These are phyloP conservation scores for Suillus subluteus DNA, from an alignment of 768 basidiomycete genomes.

Conservation along the genomic window DNA sequence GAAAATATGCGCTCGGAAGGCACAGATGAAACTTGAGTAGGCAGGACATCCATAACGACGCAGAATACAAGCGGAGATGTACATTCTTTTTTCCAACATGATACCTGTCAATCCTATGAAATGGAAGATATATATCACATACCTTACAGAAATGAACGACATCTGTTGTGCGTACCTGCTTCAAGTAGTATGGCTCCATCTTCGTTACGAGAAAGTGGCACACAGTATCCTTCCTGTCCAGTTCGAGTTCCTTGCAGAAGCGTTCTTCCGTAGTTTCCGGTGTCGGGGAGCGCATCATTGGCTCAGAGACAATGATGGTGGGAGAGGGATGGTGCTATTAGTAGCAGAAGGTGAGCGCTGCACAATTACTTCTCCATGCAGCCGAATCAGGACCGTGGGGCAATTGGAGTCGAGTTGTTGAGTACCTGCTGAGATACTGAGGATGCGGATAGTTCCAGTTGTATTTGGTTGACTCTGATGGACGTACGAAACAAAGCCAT, in stretches of 20 bases:
- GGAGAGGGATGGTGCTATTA: neutral
- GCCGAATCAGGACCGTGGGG: neutral
- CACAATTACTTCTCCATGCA: neutral
- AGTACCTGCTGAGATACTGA: too few relatives aligned
- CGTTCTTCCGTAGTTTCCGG: neutral
- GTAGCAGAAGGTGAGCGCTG: neutral
- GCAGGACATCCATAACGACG: too few relatives aligned
- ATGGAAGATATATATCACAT: neutral
- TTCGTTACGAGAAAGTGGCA: neutral
- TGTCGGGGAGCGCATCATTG: neutral
- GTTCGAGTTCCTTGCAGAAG: neutral
- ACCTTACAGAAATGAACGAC: constrained; percentile 5
- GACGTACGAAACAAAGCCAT: too few relatives aligned
- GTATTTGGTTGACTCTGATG: too few relatives aligned
- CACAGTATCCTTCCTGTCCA: neutral
- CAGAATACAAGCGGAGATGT: neutral
- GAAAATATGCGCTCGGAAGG: too few relatives aligned
- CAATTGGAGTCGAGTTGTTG: neutral
- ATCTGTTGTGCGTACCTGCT: neutral
- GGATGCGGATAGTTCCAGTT: too few relatives aligned
- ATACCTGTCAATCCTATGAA: neutral
- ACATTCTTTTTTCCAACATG: neutral
- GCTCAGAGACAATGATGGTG: neutral
- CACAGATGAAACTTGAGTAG: too few relatives aligned
- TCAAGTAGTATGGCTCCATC: neutral